Base-by-base conservation (phyloP, 768 basidiomycete genomes). In the Mycena kentingensis region DNA sequence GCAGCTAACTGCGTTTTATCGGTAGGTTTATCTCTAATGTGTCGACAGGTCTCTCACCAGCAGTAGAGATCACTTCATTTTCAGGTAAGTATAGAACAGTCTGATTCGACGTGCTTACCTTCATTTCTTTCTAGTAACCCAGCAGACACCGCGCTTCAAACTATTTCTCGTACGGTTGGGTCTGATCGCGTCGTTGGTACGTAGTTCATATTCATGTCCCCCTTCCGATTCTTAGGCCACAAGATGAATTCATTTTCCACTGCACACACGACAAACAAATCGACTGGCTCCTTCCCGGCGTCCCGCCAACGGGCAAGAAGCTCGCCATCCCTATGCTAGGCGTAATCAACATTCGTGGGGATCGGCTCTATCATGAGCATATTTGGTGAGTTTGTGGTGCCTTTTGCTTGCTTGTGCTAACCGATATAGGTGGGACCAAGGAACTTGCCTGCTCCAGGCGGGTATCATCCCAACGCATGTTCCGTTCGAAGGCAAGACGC, bases 201-300 rank as follows among this genome's bases (percentile, higher is more conserved):
- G 71, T 64, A n/a, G 21, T 7, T 39, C 27, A 7, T 18, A 10
- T 46, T 47, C 18, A 28, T 19, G 28, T 35, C n/a, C 10, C 31
- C 19, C 21, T 34, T 5, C 26, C 31, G 22, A 29, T 18, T 1
- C 31, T 11, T 41, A 49, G 35, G 45, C 47, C 31, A n/a, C 3
- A 46, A 80, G 79, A 81, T 51, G 81, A 82, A 64, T 80, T 82
- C 51, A 70, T 82, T 13, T 75, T 73, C 34, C 69, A 71, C 50
- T 61, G 73, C 11, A 80, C 78, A 3, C 78, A 80, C 46, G 73
- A 76, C 57, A 69, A 66, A 18, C 62, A 60, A 28, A 65, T 79
- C 35, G 76, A 78, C 56, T 79, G 76, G 74, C 65, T 80, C 13
- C 72, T 82, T 18, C 81, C 82, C 4, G 76, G 78, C 2, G 73